Conservation (phyloP, 331 rosid genomes). For the Pyrus hybrid region DNA sequence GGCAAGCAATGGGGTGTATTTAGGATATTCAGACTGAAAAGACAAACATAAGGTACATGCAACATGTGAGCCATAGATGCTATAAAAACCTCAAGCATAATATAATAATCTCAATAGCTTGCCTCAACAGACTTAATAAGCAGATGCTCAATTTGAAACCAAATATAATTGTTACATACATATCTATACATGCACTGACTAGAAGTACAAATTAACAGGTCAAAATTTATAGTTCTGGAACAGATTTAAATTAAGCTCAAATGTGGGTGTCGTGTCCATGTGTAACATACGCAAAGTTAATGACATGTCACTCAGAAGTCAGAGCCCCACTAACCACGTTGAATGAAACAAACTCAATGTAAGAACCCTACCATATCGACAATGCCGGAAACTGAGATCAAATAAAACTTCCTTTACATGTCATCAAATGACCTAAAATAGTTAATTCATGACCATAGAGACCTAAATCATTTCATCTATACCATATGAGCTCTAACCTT, state of each 20-base stretch:
- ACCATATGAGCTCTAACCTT: not conserved
- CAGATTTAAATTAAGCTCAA: not conserved
- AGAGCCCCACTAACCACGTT: not conserved
- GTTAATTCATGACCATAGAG: not conserved
- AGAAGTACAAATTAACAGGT: not conserved
- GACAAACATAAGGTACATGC: not conserved
- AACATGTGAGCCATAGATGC: not conserved
- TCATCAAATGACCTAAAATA: not conserved
- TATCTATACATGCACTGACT: not conserved
- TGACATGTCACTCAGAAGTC: not conserved
- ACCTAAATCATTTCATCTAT: not conserved
- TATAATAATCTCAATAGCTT: not conserved
- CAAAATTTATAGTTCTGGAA: not conserved
- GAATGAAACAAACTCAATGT: not conserved
- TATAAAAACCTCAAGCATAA: not conserved
- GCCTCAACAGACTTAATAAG: not conserved
- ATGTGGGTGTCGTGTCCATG: not conserved
- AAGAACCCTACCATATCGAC: not conserved
- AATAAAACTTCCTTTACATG: not conserved
- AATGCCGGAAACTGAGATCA: not conserved
- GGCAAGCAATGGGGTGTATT: constrained; percentile 72
- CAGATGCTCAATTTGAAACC: not conserved
- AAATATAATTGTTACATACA: not conserved
- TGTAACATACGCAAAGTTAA: not conserved
- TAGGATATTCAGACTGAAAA: constrained; percentile 78